These are phyloP conservation scores for Termitomyces sp. DNA, from an alignment of 768 basidiomycete genomes.

Conservation along the genomic window DNA sequence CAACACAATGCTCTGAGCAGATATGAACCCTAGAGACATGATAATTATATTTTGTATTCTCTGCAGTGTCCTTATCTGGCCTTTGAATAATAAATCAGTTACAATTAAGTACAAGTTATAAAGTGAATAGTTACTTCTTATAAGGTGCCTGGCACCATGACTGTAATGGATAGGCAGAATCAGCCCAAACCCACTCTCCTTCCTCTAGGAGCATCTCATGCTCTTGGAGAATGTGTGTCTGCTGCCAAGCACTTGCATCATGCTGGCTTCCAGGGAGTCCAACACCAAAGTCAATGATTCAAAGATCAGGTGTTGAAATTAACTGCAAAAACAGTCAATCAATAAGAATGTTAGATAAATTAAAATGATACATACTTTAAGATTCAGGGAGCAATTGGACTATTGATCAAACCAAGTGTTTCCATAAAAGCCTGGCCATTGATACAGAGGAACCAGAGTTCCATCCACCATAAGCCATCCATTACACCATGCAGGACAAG, in stretches of 20 bases:
- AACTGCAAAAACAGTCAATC: slow-evolving; percentile 13
- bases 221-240: slow-evolving; percentile 22
- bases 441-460: too few relatives aligned
- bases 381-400: slow-evolving; percentile 35
- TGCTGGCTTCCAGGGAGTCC: slow-evolving; percentile 35
- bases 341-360: neutral
- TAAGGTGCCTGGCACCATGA: slow-evolving; percentile 18
- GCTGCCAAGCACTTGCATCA: slow-evolving; percentile 32
- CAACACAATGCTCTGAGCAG: slow-evolving; percentile 31
- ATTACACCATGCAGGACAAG: slow-evolving; percentile 34
- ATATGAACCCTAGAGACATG: slow-evolving; percentile 26
- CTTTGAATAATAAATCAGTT: too few relatives aligned
- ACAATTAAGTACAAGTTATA: too few relatives aligned
- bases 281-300: slow-evolving; percentile 33
- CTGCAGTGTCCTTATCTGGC: slow-evolving; percentile 20
- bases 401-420: slow-evolving; percentile 37
- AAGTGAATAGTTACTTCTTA: slow-evolving; percentile 21
- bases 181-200: slow-evolving; percentile 36
- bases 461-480: slow-evolving; percentile 36
- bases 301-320: slow-evolving; percentile 28
- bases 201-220: slow-evolving; percentile 22
- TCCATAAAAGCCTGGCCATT: slow-evolving; percentile 30
- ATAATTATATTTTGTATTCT: slow-evolving; percentile 24
- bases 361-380: slow-evolving; percentile 16
- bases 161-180: slow-evolving; percentile 34